Evolutionary conservation across 495 filamentous ascomycete genomes (phyloP).

Genomic region (Podospora pseudocomata): DNA sequence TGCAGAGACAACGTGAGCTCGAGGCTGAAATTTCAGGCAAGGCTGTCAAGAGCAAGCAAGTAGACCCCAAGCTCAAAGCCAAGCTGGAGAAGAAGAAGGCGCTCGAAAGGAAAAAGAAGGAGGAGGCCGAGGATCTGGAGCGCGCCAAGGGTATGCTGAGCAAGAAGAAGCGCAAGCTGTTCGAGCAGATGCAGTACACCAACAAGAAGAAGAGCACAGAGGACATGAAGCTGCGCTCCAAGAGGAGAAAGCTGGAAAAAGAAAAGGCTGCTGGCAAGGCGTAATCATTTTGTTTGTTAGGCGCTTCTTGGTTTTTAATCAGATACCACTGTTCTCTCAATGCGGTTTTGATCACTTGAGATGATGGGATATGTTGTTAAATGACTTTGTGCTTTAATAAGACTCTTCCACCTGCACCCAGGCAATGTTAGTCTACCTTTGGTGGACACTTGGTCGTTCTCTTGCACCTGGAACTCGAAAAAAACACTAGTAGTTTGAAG

Average conservation of each 20-base stretch:
- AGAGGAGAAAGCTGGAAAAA: conserved; percentile 87
- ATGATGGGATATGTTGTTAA: not conserved
- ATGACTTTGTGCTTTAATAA: not conserved
- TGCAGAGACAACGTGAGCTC: conserved; percentile 74
- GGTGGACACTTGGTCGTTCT: not conserved
- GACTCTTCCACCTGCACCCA: not conserved
- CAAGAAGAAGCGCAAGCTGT: conserved; percentile 83
- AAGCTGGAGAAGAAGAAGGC: conserved; percentile 62
- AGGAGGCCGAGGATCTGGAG: conserved; percentile 80
- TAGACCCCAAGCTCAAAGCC: conserved; percentile 55
- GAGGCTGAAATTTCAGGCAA: conserved; percentile 76
- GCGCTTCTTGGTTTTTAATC: not conserved
- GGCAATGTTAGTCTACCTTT: not conserved
- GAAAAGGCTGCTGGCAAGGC: conserved; percentile 37
- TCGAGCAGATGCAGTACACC: conserved; percentile 88
- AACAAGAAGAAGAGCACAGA: conserved; percentile 82
- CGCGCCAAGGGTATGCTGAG: conserved; percentile 90
- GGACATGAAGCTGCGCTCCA: conserved; percentile 66
- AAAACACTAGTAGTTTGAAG: no score
- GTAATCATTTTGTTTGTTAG: conserved; percentile 28
- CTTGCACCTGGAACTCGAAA: no score
- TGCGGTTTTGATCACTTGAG: not conserved
- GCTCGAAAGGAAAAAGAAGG: conserved; percentile 62
- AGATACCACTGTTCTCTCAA: not conserved
- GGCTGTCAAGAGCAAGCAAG: conserved; percentile 38